Evolutionary conservation across 2,329 filamentous ascomycete species (phyloP), one percentile per base, ranked within the genome.

Genomic region (Trichocomaceae sp.): DNA sequence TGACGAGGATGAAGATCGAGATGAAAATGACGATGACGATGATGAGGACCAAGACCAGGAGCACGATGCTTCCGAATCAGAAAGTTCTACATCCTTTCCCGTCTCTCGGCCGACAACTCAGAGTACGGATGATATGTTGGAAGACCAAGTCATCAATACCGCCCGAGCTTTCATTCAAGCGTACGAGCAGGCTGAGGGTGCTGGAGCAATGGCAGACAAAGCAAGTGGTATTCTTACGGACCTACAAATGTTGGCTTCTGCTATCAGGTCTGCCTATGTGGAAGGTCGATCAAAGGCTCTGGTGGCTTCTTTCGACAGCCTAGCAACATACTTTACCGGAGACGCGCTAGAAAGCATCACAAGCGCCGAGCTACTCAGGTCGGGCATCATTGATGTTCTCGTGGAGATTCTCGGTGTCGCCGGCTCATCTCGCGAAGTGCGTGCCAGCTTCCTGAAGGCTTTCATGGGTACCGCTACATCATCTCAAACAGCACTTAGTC

Each of bases 311-410:
- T 97, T 97, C 71, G 76, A 79, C 31, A 83, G 80, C 50, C 75
- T 99, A 56, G 89, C 90, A 0, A 80, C 82, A 2, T 91, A 93
- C 66, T 99, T 99, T 63, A 87, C 95, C 64, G 85, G 86, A 0
- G 88, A 96, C 71, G 86, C 93, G 1, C 72, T 96, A 52, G 88
- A 96, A 66, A 95, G 90, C 67, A 91, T 96, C 52, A 99, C 93
- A 0, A 99, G 93, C 71, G 91, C 92, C 47, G 93, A 99, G 68
- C 77, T 99, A 31, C 82, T 97, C 51, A 90, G 88, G 29, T 97
- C 93, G 1, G 89, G 90, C 17, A 83, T 99, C 54, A 91, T 99
- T 10, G 83, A 88, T 45, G 84, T 89, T 9, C 77, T 99, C 2
- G 80, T 97, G 44, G 82, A 88, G 31, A 82, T 96, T 9, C 90